Base-by-base conservation (phyloP, 495 filamentous ascomycete genomes). In the Hypoxylon cercidicola region DNA sequence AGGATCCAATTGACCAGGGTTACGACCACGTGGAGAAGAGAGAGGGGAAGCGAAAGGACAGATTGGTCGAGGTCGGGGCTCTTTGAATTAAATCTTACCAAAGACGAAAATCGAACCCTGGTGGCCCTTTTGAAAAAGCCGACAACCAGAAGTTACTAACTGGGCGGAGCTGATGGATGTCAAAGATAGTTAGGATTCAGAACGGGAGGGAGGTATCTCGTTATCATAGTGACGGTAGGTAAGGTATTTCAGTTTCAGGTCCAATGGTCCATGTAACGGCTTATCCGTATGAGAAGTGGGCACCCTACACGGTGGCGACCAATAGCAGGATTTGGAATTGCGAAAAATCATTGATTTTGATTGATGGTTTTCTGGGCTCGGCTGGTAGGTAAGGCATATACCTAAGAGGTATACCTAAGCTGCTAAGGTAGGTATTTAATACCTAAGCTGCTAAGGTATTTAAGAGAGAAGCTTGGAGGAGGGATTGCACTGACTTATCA, bases 1-100 rank as follows among this genome's bases (percentile, higher is more conserved):
- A 64, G 65, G 55, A 68, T 68, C 64, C 28, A 68, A 52, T 60
- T 60, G 55, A 64, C 60, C 60, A 64, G 65, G 65, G 50, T 68
- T 15, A 40, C 30, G 16, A 37, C 65, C 65, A 68, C 60, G 60
- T 68, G 60, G 65, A 59, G 49, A 55, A 68, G 40, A 55, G 40
- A 50, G 51, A 40, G 55, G 46, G 55, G 30, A 45, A 25, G 39
- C 1, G 32, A 66, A 18, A 53, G 53, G 53, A 56, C 47, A 62
- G 48, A 56, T 66, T 65, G 50, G 40, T 16, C 13, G 51, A 60
- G 50, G 55, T 60, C 56, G 15, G 57, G 51, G 52, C 40, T 43
- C 55, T 50, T 51, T 46, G 51, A 47, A 66, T 51, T 32, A 32
- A 51, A 37, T 50, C 50, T 34, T 30, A 60, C n/a, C 18, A 16